These are phyloP conservation scores for Glomus cerebriforme DNA, from an alignment of 192 early-diverging fungal genomes.

Conservation along the genomic window DNA sequence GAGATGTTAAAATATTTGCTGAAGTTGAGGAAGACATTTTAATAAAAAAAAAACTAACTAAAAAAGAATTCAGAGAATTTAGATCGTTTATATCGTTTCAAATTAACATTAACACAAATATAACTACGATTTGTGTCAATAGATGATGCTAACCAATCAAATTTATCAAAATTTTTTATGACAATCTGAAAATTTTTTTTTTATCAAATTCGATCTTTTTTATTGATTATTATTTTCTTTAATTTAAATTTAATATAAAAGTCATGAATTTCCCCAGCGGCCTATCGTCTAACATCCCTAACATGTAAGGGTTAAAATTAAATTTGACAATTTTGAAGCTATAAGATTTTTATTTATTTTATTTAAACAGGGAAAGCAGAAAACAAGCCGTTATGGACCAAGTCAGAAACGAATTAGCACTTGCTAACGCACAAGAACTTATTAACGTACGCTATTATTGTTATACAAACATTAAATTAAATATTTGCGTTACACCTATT, in stretches of 20 bases:
- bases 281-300: not conserved
- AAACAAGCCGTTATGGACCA: slow-evolving; percentile 78
- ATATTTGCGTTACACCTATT: not conserved
- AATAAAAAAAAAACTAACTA: too few species aligned
- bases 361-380: slow-evolving; percentile 44
- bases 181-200: too few species aligned
- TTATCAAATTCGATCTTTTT: not conserved
- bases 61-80: not conserved
- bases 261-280: not conserved
- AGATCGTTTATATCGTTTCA: too few species aligned
- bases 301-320: not conserved
- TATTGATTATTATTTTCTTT: not conserved
- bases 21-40: not conserved
- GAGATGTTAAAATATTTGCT: not conserved
- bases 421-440: slow-evolving; percentile 83
- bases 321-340: not conserved
- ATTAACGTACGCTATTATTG: slow-evolving; percentile 58
- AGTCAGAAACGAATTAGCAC: slow-evolving; percentile 73
- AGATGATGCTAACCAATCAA: too few species aligned
- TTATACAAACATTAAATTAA: not conserved
- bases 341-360: not conserved
- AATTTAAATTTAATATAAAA: not conserved
- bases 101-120: too few species aligned
- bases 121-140: too few species aligned
- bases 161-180: too few species aligned